Evolutionary conservation across 257 asterid genomes (phyloP), one percentile per base, ranked within the genome.

Genomic region (Cinchona pubescens): DNA sequence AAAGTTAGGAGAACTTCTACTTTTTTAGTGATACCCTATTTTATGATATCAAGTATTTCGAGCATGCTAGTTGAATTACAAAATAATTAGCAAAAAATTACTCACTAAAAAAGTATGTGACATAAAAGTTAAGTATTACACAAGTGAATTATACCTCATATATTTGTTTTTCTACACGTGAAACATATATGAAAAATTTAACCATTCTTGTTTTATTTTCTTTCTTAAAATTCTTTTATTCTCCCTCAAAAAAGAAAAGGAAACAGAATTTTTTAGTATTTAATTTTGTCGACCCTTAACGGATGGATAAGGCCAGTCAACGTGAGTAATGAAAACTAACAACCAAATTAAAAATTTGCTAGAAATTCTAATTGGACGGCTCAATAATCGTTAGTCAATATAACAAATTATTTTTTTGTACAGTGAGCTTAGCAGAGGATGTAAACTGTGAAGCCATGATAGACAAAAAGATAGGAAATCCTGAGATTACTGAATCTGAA

Each of bases 291-390:
- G 71, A 5, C 60, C 60, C 35, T 68, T 1, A 18, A 32, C 4
- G 60, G 37, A 69, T 16, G 29, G 60, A 27, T 29, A 46, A 27
- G 73, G 73, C 53, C 73, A 46, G 73, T 69, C 53, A 69, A 46
- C 25, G 0, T 18, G 67, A 16, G n/a, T 7, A 61, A 61, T 30
- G 40, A 61, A 61, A 30, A n/a, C 40, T 12, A 61, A 40, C 15
- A 32, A n/a, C n/a, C n/a, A n/a, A n/a, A n/a, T 42, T 9, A 34
- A 61, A 59, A 60, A 29, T 61, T 32, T 3, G 23, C 12, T 61
- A 29, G 40, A 59, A 61, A 60, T 12, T 60, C 10, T 29, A 61
- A 16, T 63, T 63, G 69, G 69, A 63, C 69, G 29, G 69, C 25
- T 63, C 45, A 67, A 42, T 27, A 6, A 67, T 67, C 72, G 43